Evolutionary conservation across 495 filamentous ascomycete genomes (phyloP), one percentile per base, ranked within the genome.

Genomic region (Aspergillus ellipticus): DNA sequence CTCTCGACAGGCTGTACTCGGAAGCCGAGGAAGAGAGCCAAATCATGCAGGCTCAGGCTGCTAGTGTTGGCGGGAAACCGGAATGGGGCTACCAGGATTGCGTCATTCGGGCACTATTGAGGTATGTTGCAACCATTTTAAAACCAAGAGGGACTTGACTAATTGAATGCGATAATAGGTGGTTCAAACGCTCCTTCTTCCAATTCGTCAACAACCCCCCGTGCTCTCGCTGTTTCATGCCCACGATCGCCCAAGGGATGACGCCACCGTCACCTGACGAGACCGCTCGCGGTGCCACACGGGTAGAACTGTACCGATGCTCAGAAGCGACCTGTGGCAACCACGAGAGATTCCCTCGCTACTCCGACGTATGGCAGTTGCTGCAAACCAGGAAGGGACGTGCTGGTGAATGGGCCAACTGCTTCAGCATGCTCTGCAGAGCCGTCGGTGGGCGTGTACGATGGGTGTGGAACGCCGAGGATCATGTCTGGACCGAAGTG

Each of bases 1-100:
- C 95, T 0, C 71, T 97, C n/a, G 90, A 96, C 62, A 84, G 87
- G 58, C 86, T 99, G 64, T 97, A 97, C 69, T 81, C 86, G 46
- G 92, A 97, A 64, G 94, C 94, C 35, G 91, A 97, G 65, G 92
- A 97, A 62, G 92, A 97, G 67, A 84, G 81, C 51, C 87, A 96
- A 61, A 85, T 97, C 37, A 74, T 96, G 54, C 82, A 88, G 61
- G 94, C 91, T 0, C 82, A 93, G 67, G 93, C 94, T 9, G 88
- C 86, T 62, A 93, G 89, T 60, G 81, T 96, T 66, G 89, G 87
- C 2, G 82, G 86, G 47, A 89, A 87, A 63, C 83, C 93, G 15
- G 89, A 94, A 80, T 99, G 95, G 95, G 92, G 91, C 13, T 96
- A 97, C 65, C 95, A 97, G 71, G 94, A 99, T 75, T 99, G 93